A percentile compares a stretch with the other conserved stretches of the same genome.
phyloP scores from a whole-genome alignment of 75 land plant genomes.

The Azolla pinnata region DNA sequence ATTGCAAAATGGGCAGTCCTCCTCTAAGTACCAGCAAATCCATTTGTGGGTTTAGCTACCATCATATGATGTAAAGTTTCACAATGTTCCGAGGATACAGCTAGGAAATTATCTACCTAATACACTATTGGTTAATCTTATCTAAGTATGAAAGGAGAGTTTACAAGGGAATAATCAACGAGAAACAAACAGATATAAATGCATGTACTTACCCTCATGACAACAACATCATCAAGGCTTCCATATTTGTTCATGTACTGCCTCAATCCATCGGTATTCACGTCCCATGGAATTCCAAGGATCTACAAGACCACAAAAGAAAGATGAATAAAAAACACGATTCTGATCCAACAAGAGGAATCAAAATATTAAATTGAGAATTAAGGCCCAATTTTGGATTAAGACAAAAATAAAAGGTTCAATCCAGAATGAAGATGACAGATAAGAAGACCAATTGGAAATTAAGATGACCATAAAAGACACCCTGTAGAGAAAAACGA shows the following conservation, averaged over 20 bases:
- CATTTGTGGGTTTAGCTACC: too few species aligned
- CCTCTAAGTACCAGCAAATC: too few species aligned
- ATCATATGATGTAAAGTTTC: background rate
- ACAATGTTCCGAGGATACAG: too few species aligned
- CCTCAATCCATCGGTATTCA: slow-evolving; percentile 34
- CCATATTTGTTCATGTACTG: slow-evolving; percentile 34
- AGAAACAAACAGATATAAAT: background rate
- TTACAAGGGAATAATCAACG: background rate
- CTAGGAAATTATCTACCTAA: too few species aligned
- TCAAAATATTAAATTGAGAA: too few species aligned
- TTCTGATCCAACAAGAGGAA: too few species aligned
- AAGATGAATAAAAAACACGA: background rate
- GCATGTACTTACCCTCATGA: slow-evolving; percentile 28
- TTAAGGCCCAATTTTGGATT: too few species aligned
- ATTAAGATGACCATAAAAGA: background rate
- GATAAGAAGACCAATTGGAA: background rate
- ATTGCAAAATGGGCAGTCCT: too few species aligned
- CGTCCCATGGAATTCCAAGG: slow-evolving; percentile 38
- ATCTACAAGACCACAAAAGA: slow-evolving; percentile 18
- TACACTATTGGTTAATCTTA: too few species aligned
- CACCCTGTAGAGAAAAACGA: too few species aligned
- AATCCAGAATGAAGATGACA: background rate
- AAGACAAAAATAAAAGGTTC: too few species aligned
- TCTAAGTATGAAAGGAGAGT: too few species aligned
- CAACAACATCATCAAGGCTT: slow-evolving; percentile 31